A percentile compares a stretch with the other conserved stretches of the same genome.
These are phyloP conservation scores for Zygoascus bituminiphila DNA, from an alignment of 805 yeast species.

Conservation along the genomic window DNA sequence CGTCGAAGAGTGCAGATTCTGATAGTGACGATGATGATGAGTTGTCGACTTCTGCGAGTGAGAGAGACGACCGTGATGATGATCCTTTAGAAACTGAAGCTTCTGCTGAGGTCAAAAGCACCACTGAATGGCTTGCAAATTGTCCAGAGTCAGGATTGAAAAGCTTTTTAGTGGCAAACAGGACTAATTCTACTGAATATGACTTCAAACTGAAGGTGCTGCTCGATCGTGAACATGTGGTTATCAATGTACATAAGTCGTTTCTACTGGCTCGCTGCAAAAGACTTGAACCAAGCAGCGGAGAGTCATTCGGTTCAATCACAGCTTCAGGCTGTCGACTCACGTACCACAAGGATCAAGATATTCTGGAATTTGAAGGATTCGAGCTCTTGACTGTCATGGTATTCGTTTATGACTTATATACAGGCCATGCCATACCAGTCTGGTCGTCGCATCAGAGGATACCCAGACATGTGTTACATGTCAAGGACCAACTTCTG, in stretches of 20 bases:
- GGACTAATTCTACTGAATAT: neutral
- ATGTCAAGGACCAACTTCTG: slow-evolving; percentile 21
- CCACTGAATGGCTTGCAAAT: neutral
- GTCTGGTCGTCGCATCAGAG: slow-evolving; percentile 15
- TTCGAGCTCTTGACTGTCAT: slow-evolving; percentile 17
- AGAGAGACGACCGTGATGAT: neutral
- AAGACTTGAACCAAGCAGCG: neutral
- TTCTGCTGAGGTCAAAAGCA: neutral
- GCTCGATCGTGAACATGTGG: neutral
- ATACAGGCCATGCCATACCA: slow-evolving; percentile 22
- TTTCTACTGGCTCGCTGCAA: neutral
- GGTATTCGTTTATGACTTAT: slow-evolving; percentile 22
- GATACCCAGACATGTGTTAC: slow-evolving; percentile 10
- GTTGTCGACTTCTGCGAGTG: neutral
- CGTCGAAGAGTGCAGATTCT: slow-evolving; percentile 5
- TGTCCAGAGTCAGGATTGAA: neutral
- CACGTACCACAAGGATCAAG: neutral
- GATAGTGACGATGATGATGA: neutral
- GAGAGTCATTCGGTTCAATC: neutral
- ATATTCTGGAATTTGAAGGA: slow-evolving; percentile 11
- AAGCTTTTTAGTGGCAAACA: neutral
- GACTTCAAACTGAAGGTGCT: neutral
- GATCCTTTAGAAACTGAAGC: neutral
- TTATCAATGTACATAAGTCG: neutral
- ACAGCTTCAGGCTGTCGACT: neutral